A percentile compares a stretch with the other conserved stretches of the same genome.
Conservation (phyloP, 2,329 filamentous ascomycete species). For the Arthrinium phaeospermum region DNA sequence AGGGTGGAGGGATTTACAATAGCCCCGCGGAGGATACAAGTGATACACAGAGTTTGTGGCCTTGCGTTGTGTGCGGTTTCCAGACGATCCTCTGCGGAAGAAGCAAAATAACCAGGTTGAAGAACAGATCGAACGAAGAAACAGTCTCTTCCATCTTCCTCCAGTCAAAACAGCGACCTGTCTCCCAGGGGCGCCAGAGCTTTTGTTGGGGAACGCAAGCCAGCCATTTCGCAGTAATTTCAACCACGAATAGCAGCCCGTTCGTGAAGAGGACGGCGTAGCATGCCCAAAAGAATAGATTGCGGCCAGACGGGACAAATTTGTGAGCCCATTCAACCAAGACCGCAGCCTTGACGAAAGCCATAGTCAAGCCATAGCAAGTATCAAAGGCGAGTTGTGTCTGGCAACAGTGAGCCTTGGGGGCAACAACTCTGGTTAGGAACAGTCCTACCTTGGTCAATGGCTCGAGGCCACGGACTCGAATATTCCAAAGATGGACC, state of each 20-base stretch:
- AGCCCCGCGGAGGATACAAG: slow-evolving; percentile 26
- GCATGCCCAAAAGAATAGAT: not conserved
- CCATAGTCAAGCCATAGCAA: slow-evolving; percentile 9
- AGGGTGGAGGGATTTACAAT: slow-evolving; percentile 21
- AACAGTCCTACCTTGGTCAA: slow-evolving; percentile 1
- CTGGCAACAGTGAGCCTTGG: not conserved
- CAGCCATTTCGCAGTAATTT: not conserved
- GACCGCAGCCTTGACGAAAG: not conserved
- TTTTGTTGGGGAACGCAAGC: not conserved
- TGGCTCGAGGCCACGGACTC: not conserved
- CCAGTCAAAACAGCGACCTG: not conserved
- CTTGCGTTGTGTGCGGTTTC: slow-evolving; percentile 21
- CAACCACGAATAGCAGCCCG: not conserved
- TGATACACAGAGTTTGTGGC: slow-evolving; percentile 25
- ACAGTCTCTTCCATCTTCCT: not conserved
- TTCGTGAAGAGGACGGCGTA: not conserved
- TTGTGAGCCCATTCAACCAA: not conserved
- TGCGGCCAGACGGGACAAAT: not conserved
- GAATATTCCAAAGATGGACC: slow-evolving; percentile 14
- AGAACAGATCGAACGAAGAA: slow-evolving; percentile 25
- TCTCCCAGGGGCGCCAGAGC: not conserved
- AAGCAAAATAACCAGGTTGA: slow-evolving; percentile 24
- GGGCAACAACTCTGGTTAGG: not conserved
- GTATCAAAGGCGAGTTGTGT: not conserved
- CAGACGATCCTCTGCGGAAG: slow-evolving; percentile 27